These are phyloP conservation scores for Candida pseudofarinosa DNA, from an alignment of 805 yeast species.

Conservation along the genomic window DNA sequence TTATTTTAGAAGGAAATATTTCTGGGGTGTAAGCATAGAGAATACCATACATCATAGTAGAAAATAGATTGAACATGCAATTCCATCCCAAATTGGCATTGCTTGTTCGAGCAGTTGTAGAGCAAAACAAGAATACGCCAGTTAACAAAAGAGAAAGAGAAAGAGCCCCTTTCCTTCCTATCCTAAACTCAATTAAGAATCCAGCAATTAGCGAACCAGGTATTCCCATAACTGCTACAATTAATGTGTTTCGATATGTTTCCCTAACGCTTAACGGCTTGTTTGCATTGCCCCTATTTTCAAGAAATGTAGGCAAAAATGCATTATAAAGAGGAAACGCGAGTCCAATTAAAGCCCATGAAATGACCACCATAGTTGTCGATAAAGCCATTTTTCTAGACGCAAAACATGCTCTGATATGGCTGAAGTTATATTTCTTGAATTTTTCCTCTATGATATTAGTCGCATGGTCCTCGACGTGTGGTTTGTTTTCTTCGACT, in stretches of 20 bases:
- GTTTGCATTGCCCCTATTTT: conserved; percentile 32
- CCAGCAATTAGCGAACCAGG: conserved; percentile 35
- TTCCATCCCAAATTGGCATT: conserved; percentile 45
- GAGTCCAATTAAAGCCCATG: conserved; percentile 58
- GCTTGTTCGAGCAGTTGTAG: conserved; percentile 56
- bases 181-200: conserved; percentile 24
- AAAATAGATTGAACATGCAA: conserved; percentile 43
- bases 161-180: conserved; percentile 60
- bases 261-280: conserved; percentile 25
- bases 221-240: conserved; percentile 28
- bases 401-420: conserved; percentile 45
- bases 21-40: conserved; percentile 67
- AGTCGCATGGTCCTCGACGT: background rate
- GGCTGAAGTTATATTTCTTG: conserved; percentile 19
- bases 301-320: conserved; percentile 50
- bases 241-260: conserved; percentile 30
- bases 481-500: conserved; percentile 31
- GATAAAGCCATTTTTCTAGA: conserved; percentile 43
- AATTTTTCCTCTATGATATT: conserved; percentile 13
- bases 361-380: conserved; percentile 34
- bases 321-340: conserved; percentile 56
- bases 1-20: conserved; percentile 45
- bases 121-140: conserved; percentile 57
- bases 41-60: conserved; percentile 54
- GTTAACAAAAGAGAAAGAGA: conserved; percentile 47